Percentiles rank a stretch among this genome's conserved stretches.
Conservation (phyloP, 2,329 filamentous ascomycete genomes). For the Aspergillus proliferans region DNA sequence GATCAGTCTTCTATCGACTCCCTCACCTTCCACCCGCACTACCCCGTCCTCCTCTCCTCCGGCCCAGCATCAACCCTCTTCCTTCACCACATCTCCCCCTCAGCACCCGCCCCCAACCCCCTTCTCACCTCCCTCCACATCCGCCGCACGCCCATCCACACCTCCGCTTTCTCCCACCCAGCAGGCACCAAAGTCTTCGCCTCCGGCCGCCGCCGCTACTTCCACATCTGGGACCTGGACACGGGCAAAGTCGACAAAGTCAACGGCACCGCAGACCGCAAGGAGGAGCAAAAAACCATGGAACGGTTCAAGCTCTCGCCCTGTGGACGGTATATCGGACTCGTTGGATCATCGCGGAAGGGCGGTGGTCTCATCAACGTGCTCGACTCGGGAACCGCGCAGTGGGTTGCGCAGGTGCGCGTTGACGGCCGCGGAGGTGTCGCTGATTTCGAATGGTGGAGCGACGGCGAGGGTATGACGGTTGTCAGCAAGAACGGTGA, state of each 20-base stretch:
- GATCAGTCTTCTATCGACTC: constrained; percentile 65
- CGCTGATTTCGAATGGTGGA: constrained; percentile 91
- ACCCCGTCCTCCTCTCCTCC: constrained; percentile 83
- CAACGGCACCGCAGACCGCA: constrained; percentile 60
- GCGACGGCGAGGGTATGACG: constrained; percentile 70
- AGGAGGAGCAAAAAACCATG: constrained; percentile 81
- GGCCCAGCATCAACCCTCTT: constrained; percentile 79
- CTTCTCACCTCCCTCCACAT: constrained; percentile 85
- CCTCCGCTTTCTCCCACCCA: constrained; percentile 70
- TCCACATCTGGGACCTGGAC: constrained; percentile 87
- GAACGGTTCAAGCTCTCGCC: constrained; percentile 84
- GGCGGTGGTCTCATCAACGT: constrained; percentile 86
- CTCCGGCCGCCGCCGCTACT: constrained; percentile 79
- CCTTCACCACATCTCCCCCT: constrained; percentile 79
- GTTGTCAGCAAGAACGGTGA: constrained; percentile 83
- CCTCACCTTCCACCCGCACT: constrained; percentile 81
- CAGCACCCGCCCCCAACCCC: constrained; percentile 74
- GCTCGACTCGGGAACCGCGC: constrained; percentile 69
- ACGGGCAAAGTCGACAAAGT: constrained; percentile 79
- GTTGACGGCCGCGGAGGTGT: constrained; percentile 78
- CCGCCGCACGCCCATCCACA: constrained; percentile 73
- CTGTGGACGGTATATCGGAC: constrained; percentile 76
- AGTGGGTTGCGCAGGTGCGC: constrained; percentile 79
- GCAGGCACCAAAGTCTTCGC: constrained; percentile 76
- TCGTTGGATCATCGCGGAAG: constrained; percentile 73